Evolutionary conservation across 352 stramenopile species (phyloP), one percentile per base, ranked within the genome.

Genomic region (Phytophthora tentaculata): DNA sequence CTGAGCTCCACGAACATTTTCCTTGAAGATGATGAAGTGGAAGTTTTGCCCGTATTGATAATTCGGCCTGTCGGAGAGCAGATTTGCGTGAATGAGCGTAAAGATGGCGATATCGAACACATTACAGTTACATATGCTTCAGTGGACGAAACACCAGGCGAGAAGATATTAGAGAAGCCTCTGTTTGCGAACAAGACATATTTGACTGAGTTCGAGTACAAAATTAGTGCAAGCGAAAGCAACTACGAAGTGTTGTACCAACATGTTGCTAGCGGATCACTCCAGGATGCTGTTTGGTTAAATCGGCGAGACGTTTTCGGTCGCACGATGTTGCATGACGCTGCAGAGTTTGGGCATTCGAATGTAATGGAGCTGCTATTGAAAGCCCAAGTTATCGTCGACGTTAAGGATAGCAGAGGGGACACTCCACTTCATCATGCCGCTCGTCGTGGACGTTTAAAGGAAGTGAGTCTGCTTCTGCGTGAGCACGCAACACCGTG

Each of bases 291-390:
- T 19, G 64, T 86, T 56, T 73, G 56, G 28, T 59, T 90, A 14
- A 88, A 88, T 26, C 74, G 83, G 26, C 64, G 53, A n/a, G 83
- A 91, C 62, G 53, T 86, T 5, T 66, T 81, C 10, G 77, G 80
- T 5, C 76, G 83, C 12, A 87, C 83, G 16, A 79, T 91, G 74
- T 71, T 91, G 28, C 83, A 89, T n/a, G 80, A 91, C 29, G 70
- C 73, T 23, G 83, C 77, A n/a, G 77, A 89, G 41, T 77, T 81
- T 52, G 83, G 83, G 0, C 79, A 91, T 47, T 53, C 56, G 4
- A 77, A 81, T 47, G 48, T 89, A 0, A 73, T 91, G 51, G 79
- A 89, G 47, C 26, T 86, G 5, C 49, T 91, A 20, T 59, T 91
- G 13, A 80, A 83, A 56, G 54, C 67, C 24, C 61, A 73, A 0